phyloP scores from a whole-genome alignment of 116 monocot genomes.

The Posidonia oceanica region DNA sequence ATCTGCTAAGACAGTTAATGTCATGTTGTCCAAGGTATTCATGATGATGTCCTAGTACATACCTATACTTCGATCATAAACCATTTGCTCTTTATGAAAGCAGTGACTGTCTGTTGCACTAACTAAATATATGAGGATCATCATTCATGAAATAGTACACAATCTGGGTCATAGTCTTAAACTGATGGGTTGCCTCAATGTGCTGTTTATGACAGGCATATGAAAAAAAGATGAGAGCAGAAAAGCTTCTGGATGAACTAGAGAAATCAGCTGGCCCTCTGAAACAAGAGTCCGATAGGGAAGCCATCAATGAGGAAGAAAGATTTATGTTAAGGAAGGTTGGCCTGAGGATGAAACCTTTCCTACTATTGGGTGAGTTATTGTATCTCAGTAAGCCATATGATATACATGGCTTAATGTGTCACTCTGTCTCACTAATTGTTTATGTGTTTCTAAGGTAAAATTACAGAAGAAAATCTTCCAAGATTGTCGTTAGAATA shows the following conservation, averaged over 20 bases:
- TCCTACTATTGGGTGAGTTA: conserved; percentile 71
- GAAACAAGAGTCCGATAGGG: conserved; percentile 47
- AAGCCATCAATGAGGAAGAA: conserved; percentile 84
- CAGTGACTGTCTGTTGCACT: background rate
- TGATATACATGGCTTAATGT: too few species aligned
- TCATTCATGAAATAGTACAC: background rate
- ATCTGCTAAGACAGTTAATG: conserved; percentile 26
- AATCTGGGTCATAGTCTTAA: background rate
- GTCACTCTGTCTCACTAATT: too few species aligned
- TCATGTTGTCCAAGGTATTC: conserved; percentile 44
- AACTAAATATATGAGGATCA: background rate
- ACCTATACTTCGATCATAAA: background rate
- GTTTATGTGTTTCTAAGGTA: too few species aligned
- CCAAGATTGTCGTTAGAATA: too few species aligned
- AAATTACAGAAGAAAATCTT: too few species aligned
- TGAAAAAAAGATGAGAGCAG: conserved; percentile 64
- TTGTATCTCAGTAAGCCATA: background rate
- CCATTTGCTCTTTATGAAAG: background rate
- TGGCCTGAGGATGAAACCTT: conserved; percentile 84
- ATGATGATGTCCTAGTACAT: background rate
- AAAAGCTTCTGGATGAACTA: conserved; percentile 57
- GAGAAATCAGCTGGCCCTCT: conserved; percentile 26
- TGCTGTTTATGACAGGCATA: conserved; percentile 26
- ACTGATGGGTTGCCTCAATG: background rate
- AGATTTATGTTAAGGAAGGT: conserved; percentile 90